Evolutionary conservation across 805 yeast species (phyloP).

Genomic region (Cyberlindnera xishuangbannaensis): DNA sequence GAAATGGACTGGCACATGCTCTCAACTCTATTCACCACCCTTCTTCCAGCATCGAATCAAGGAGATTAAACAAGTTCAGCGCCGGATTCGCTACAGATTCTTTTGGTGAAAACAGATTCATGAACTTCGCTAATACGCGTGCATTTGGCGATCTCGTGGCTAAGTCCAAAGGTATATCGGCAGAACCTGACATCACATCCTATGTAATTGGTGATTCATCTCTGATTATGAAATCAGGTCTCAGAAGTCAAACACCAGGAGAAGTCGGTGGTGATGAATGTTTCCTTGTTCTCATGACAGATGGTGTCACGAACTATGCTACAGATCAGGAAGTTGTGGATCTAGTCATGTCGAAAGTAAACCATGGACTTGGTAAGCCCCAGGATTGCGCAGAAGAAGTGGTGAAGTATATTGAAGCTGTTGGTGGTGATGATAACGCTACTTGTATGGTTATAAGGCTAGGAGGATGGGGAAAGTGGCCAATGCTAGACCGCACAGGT

Average conservation of each 20-base stretch:
- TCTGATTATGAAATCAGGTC: slow-evolving; percentile 28
- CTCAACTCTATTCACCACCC: slow-evolving; percentile 86
- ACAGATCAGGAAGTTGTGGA: slow-evolving; percentile 92
- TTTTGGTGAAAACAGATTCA: slow-evolving; percentile 84
- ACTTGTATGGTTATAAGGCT: slow-evolving; percentile 78
- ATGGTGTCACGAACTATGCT: slow-evolving; percentile 78
- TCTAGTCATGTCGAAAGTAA: slow-evolving; percentile 67
- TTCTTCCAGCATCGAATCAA: slow-evolving; percentile 68
- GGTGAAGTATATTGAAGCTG: slow-evolving; percentile 71
- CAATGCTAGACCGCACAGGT: slow-evolving; percentile 77
- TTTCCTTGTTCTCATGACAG: slow-evolving; percentile 75
- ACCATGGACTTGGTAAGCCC: slow-evolving; percentile 47
- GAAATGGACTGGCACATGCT: slow-evolving; percentile 70
- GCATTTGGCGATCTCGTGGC: slow-evolving; percentile 86
- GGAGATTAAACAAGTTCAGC: slow-evolving; percentile 59
- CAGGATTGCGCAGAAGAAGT: slow-evolving; percentile 84
- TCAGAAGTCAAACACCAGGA: slow-evolving; percentile 23
- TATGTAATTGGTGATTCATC: slow-evolving; percentile 58
- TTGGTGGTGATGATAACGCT: slow-evolving; percentile 95
- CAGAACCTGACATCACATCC: slow-evolving; percentile 85
- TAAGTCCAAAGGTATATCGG: slow-evolving; percentile 78
- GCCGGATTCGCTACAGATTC: slow-evolving; percentile 73
- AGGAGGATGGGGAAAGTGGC: slow-evolving; percentile 95
- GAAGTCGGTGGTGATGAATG: slow-evolving; percentile 74
- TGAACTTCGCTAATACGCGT: slow-evolving; percentile 83